Conservation (phyloP, 2,329 filamentous ascomycete genomes). For the Calonectria hongkongensis region DNA sequence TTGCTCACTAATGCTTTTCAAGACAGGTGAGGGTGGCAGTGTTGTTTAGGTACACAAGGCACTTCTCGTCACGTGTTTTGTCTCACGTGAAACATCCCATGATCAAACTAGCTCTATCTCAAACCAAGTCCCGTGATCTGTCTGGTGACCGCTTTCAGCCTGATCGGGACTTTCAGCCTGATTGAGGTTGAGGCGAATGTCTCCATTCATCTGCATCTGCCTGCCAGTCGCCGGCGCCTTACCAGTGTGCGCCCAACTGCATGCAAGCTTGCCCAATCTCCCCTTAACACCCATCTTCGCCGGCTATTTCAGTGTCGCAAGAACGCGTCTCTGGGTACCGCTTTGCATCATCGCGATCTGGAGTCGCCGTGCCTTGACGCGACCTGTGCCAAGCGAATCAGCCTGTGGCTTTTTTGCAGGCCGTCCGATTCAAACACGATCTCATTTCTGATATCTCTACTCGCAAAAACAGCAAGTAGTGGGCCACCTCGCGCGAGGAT, state of each 20-base stretch:
- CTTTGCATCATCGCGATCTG: slow-evolving; percentile 42
- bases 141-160: slow-evolving; percentile 42
- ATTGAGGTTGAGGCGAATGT: slow-evolving; percentile 43
- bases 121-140: slow-evolving; percentile 46
- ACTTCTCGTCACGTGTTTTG: slow-evolving; percentile 29
- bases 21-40: slow-evolving; percentile 31
- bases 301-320: slow-evolving; percentile 47
- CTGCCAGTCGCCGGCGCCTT: slow-evolving; percentile 53
- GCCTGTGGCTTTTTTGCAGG: slow-evolving; percentile 45
- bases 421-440: slow-evolving; percentile 43
- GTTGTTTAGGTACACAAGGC: slow-evolving; percentile 18
- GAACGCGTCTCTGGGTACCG: slow-evolving; percentile 49
- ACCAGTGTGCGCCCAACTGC: slow-evolving; percentile 55
- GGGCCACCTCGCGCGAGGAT: slow-evolving; percentile 38
- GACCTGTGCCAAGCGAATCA: slow-evolving; percentile 50
- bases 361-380: slow-evolving; percentile 51
- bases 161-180: slow-evolving; percentile 50
- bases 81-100: slow-evolving; percentile 34
- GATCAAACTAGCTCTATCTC: slow-evolving; percentile 15
- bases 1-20: not conserved
- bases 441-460: slow-evolving; percentile 29
- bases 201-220: slow-evolving; percentile 49
- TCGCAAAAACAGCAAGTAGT: slow-evolving; percentile 23
- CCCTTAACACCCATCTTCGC: slow-evolving; percentile 45
- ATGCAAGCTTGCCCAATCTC: slow-evolving; percentile 50